A percentile compares a stretch with the other conserved stretches of the same genome.
These are phyloP conservation scores for Boletus subcaerulescens DNA, from an alignment of 768 basidiomycete species.

Conservation along the genomic window DNA sequence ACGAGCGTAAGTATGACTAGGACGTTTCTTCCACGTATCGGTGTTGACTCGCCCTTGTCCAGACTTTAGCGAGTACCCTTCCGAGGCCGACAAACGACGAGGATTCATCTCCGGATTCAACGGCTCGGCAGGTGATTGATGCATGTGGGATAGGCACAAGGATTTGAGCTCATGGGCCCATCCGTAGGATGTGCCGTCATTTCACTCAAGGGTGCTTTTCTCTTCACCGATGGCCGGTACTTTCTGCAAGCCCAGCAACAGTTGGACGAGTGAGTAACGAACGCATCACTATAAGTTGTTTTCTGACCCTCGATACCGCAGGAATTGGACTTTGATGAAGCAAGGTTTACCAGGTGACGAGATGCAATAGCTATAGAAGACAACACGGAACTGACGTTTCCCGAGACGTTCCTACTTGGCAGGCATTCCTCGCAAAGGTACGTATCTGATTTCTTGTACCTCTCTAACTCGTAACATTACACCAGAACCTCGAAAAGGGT, in stretches of 20 bases:
- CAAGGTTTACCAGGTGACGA: slow-evolving; percentile 73
- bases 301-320: slow-evolving; percentile 25
- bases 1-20: slow-evolving; percentile 66
- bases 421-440: slow-evolving; percentile 79
- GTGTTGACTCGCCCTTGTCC: slow-evolving; percentile 2
- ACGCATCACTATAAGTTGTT: not conserved
- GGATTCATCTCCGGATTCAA: slow-evolving; percentile 92
- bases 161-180: slow-evolving; percentile 3
- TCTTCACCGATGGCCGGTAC: slow-evolving; percentile 97
- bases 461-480: not conserved
- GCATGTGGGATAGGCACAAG: not conserved
- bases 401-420: slow-evolving; percentile 85
- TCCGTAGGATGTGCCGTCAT: slow-evolving; percentile 70
- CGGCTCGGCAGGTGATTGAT: slow-evolving; percentile 78
- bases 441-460: not conserved
- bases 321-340: slow-evolving; percentile 94
- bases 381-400: slow-evolving; percentile 11
- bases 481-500: slow-evolving; percentile 57
- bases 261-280: slow-evolving; percentile 62
- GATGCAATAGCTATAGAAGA: not conserved
- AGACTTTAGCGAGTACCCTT: slow-evolving; percentile 91
- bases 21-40: not conserved
- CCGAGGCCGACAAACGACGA: slow-evolving; percentile 78
- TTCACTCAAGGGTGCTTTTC: slow-evolving; percentile 63
- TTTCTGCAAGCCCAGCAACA: slow-evolving; percentile 91